Conservation (phyloP, 768 basidiomycete species). For the Lactifluus pinguis region DNA sequence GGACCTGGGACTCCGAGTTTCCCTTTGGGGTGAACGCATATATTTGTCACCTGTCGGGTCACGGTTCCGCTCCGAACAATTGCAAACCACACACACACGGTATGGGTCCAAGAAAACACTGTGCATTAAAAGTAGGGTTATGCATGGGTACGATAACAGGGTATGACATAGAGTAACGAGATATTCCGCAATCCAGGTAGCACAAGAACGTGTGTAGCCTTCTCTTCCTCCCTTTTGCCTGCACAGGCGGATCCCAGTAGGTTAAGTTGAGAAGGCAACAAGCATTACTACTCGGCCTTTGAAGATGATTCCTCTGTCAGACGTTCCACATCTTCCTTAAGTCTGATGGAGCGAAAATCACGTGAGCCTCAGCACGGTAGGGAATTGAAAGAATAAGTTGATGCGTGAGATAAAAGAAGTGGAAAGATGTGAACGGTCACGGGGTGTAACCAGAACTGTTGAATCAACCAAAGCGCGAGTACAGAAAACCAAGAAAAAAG, state of each 20-base stretch:
- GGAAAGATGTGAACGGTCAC: too few relatives aligned
- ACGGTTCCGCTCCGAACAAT: not conserved
- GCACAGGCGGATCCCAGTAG: too few relatives aligned
- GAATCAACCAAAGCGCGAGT: constrained; percentile 6
- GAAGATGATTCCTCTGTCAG: constrained; percentile 32
- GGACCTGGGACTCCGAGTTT: not conserved
- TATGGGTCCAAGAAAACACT: not conserved
- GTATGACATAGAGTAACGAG: constrained; percentile 17
- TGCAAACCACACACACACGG: too few relatives aligned
- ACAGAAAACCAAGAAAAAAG: constrained; percentile 24
- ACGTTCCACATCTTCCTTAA: constrained; percentile 56
- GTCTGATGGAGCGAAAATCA: constrained; percentile 32
- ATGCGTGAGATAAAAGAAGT: too few relatives aligned
- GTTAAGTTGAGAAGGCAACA: not conserved
- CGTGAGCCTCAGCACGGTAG: constrained; percentile 10
- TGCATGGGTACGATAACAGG: constrained; percentile 18
- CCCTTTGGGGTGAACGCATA: not conserved
- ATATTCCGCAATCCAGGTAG: constrained; percentile 9
- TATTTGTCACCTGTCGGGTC: constrained; percentile 5
- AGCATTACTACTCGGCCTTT: constrained; percentile 4
- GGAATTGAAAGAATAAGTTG: not conserved
- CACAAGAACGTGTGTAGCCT: constrained; percentile 9
- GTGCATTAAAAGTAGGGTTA: constrained; percentile 8
- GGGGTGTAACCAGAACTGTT: too few relatives aligned
- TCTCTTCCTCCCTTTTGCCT: not conserved